Base-by-base conservation (phyloP, 2,329 filamentous ascomycete genomes). In the Colletotrichum sp. region DNA sequence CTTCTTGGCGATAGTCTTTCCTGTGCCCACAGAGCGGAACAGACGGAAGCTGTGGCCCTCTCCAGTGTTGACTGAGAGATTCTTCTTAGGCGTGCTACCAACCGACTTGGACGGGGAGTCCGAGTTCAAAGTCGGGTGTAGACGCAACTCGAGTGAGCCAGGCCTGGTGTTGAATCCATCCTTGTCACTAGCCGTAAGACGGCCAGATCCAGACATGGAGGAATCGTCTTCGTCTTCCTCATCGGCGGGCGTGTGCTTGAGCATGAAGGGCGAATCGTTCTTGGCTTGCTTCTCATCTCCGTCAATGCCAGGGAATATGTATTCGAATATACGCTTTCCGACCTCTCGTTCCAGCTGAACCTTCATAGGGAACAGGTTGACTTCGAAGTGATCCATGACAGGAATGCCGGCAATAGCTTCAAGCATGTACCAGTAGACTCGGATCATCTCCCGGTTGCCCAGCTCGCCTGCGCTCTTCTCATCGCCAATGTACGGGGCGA, bases 331-430 rank as follows among this genome's bases (percentile, higher is more conserved):
- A 79, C 94, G 95, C 86, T 98, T 96, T 60, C 96, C 96, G 65
- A 98, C 93, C 80, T 98, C 96, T 44, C 93, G 94, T 84, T 99
- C 97, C 44, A 99, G 89, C 83, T 99, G 97, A 27, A 99, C 93
- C 84, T 96, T 98, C 83, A 99, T 91, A 0, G 97, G 98, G 83
- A 98, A 96, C 25, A 99, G 87, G 71, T 96, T 95, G 71, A 99
- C 95, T 84, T 98, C 96, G 81, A 99, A 99, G 80, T 98, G 94
- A 80, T 98, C 96, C 89, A 99, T 95, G 36, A 99, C 96, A 1
- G 96, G 95, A 77, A 99, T 99, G 65, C 97, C 97, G 48, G 96
- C 97, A 83, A 99, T 98, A 9, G 97, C 96, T 85, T 99, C 97
- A 6, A 99, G 90, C 95, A 98, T 98, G 82, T 98, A 93, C 95